Base-by-base conservation (phyloP, 2,329 filamentous ascomycete genomes). In the Aspergillus chevalieri region DNA sequence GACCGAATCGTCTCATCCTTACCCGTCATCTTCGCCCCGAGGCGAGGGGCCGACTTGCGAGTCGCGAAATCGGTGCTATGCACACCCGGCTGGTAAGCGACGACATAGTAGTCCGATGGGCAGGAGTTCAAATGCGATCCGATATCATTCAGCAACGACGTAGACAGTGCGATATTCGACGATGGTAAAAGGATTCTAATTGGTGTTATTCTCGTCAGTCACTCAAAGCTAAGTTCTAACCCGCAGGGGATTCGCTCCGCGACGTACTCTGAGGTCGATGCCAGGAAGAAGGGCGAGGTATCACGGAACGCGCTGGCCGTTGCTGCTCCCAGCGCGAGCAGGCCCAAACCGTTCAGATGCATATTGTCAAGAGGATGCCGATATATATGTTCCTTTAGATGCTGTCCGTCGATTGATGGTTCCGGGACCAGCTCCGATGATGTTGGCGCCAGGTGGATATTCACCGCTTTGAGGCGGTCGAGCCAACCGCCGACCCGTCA, bases 261-360 rank as follows among this genome's bases (percentile, higher is more conserved):
- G 55, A 58, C 85, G 63, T 84, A 95, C 91, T 84, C 76, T 54
- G 86, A 80, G 43, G 86, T 92, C 28, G 92, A 96, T 68, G 94
- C 85, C 57, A 96, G 74, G 66, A 95, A 80, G 70, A 95, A 93
- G 15, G 93, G 92, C 48, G 89, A 91, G 2, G 91, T 89, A 70
- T 95, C 86, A 55, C 82, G 83, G 68, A 95, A 93, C 22, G 89
- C 91, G 53, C 82, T 74, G 42, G 78, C 83, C 21, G 78, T 76
- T 52, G 80, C 77, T 57, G 80, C 76, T 61, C 81, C 69, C 50
- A 79, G 68, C 61, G 75, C 73, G 49, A 79, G 64, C 52, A 75
- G 70, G 60, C 72, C 67, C 44, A 77, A 58, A 51, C 64, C 66
- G 53, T 59, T 62, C 43, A 70, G 53, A 65, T 71, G 66, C 70